Evolutionary conservation across 1,284 basidiomycete genomes (phyloP), one percentile per base, ranked within the genome.

Genomic region (Ustilago lituana): DNA sequence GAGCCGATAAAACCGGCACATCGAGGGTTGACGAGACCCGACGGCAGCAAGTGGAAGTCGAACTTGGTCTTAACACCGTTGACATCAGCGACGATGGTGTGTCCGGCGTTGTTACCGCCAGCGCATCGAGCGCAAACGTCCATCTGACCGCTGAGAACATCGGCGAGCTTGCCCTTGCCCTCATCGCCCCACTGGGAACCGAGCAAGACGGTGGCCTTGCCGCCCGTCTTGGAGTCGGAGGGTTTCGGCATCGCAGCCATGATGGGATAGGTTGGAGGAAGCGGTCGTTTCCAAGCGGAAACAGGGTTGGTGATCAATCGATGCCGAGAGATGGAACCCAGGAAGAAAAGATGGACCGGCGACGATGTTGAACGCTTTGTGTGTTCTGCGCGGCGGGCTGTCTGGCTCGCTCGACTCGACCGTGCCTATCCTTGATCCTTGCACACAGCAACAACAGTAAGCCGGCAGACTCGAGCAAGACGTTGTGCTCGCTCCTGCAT

Each of bases 81-180:
- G 87, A 85, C 83, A 41, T 91, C 89, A 33, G 90, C 92, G 69
- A 98, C 91, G 83, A 98, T 97, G 29, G 96, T 98, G 84, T 98
- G 95, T 6, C 95, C 96, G 37, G 95, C 95, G 82, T 98, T 98
- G 86, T 98, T 98, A 17, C 95, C 96, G 24, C 95, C 95, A 6
- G 95, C 95, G 83, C 94, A 98, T 43, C 95, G 88, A 31, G 94
- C 95, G 80, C 94, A 98, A 80, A 98, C 84, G 83, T 98, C 95
- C 74, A 89, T 88, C 52, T 95, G 88, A 19, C 90, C 91, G 33
- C 69, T 65, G 45, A 82, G 74, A 26, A 82, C 75, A 49, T 82
- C 80, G 44, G 79, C 73, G 45, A 82, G 77, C 69, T 82, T 82
- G 49, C 79, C 77, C 47, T 82, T 82, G 65, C 80, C 80, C 57